Percentiles rank a stretch among this genome's conserved stretches.
phyloP scores from a whole-genome alignment of 1,139 yeast species.

The Kurtzmaniella quercitrusa region DNA sequence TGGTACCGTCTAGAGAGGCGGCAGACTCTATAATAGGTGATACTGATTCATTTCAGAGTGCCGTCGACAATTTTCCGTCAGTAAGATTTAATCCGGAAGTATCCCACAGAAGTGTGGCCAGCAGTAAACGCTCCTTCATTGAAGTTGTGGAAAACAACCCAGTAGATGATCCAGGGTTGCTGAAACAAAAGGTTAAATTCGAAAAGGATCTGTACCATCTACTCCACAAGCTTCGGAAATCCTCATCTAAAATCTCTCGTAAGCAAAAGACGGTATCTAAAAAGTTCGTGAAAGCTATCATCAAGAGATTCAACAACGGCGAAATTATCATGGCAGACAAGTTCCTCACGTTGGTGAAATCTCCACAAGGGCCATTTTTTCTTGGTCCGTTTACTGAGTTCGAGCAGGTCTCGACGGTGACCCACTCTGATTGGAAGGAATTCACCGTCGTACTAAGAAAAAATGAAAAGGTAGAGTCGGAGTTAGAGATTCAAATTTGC shows the following conservation, averaged over 20 bases:
- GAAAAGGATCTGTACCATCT: neutral
- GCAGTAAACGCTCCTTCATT: neutral
- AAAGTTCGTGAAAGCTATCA: slow-evolving; percentile 18
- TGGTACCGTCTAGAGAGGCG: neutral
- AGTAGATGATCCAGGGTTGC: neutral
- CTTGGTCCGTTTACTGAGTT: slow-evolving; percentile 29
- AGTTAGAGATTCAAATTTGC: slow-evolving; percentile 61
- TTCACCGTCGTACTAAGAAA: slow-evolving; percentile 63
- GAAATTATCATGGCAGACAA: slow-evolving; percentile 62
- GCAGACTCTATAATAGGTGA: neutral
- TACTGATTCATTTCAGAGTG: neutral
- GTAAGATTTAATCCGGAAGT: neutral
- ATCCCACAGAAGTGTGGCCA: neutral
- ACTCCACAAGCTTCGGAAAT: slow-evolving; percentile 7
- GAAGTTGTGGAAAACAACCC: neutral
- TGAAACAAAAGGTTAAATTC: neutral
- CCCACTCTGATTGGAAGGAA: slow-evolving; percentile 75
- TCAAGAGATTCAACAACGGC: slow-evolving; percentile 41
- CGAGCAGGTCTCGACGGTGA: slow-evolving; percentile 49
- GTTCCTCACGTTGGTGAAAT: slow-evolving; percentile 60
- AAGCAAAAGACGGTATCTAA: slow-evolving; percentile 18
- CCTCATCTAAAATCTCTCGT: slow-evolving; percentile 21
- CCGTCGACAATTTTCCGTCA: neutral
- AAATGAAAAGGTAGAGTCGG: slow-evolving; percentile 43
- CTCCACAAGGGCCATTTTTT: slow-evolving; percentile 12